Percentiles rank a stretch among this genome's conserved stretches.
Conservation (phyloP, 106 monocot species). For the Vanilla planifolia region DNA sequence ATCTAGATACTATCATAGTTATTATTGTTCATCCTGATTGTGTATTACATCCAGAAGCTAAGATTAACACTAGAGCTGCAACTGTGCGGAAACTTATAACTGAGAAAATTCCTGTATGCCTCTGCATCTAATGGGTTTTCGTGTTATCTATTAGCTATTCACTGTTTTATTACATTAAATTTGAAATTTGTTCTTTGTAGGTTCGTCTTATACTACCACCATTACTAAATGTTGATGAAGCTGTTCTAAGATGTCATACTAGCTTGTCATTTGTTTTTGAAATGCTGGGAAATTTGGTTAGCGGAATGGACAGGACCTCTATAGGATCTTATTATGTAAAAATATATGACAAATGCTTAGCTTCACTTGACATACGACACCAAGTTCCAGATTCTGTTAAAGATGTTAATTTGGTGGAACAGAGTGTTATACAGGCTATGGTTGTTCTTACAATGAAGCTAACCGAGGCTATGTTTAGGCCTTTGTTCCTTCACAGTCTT, state of each 20-base stretch:
- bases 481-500: slow-evolving; percentile 72
- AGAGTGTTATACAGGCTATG: slow-evolving; percentile 63
- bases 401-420: slow-evolving; percentile 50
- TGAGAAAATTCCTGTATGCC: slow-evolving; percentile 78
- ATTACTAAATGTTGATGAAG: slow-evolving; percentile 46
- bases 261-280: slow-evolving; percentile 71
- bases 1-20: slow-evolving; percentile 69
- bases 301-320: slow-evolving; percentile 69
- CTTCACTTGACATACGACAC: slow-evolving; percentile 80
- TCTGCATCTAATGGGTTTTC: neutral
- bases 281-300: slow-evolving; percentile 55
- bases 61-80: slow-evolving; percentile 43
- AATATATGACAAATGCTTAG: slow-evolving; percentile 69
- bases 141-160: slow-evolving; percentile 4
- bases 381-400: slow-evolving; percentile 42
- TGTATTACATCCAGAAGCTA: slow-evolving; percentile 41
- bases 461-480: slow-evolving; percentile 92
- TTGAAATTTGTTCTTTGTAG: slow-evolving; percentile 37
- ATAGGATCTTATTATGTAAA: slow-evolving; percentile 62
- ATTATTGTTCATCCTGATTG: slow-evolving; percentile 63
- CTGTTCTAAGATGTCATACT: slow-evolving; percentile 42
- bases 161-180: slow-evolving; percentile 9
- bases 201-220: slow-evolving; percentile 77
- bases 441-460: slow-evolving; percentile 69
- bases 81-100: slow-evolving; percentile 60